Base-by-base conservation (phyloP, 2,329 filamentous ascomycete genomes). In the Seiridium cupressi region DNA sequence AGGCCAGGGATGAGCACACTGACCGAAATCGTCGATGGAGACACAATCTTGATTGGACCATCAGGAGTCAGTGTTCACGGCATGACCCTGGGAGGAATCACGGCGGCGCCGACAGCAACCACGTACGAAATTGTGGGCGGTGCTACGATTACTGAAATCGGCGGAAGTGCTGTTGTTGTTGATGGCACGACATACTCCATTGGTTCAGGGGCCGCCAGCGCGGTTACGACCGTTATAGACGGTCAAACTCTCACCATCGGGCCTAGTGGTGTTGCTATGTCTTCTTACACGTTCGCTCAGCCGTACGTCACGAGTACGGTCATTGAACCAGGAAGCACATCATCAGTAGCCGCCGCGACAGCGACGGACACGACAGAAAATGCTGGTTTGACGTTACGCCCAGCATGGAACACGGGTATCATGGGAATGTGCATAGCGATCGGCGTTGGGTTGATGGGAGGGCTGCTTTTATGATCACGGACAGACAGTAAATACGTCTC, bases 211-310 rank as follows among this genome's bases (percentile, higher is more conserved):
- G 73, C 74, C 2, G 69, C 69, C n/a, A 68, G 68, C 9, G 79
- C 72, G 1, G 36, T 63, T 8, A 84, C 79, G 0, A 80, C 78
- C 1, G 73, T 80, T 0, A 72, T 84, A 3, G 79, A 76, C 5
- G 79, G 80, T 1, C 75, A 85, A 68, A 82, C 76, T 0, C 71
- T 88, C 35, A 83, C 77, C 0, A 78, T 85, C 47, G 81, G 78
- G 1, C 77, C 83, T 0, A 68, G 68, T 2, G 84, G 83, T n/a
- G 72, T 86, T 5, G 71, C 72, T 4, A 73, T 83, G 47, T 75
- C 76, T 18, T 79, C 79, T 0, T 72, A 81, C 62, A 84, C 74
- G 3, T 65, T 83, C 32, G 64, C 69, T 5, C 77, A 75, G 57
- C 81, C 82, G 0, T 79, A 83, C 61, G 80, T 76, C 2, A 72